Conservation (phyloP, 1,284 basidiomycete genomes). For the Moniliophthora roreri region DNA sequence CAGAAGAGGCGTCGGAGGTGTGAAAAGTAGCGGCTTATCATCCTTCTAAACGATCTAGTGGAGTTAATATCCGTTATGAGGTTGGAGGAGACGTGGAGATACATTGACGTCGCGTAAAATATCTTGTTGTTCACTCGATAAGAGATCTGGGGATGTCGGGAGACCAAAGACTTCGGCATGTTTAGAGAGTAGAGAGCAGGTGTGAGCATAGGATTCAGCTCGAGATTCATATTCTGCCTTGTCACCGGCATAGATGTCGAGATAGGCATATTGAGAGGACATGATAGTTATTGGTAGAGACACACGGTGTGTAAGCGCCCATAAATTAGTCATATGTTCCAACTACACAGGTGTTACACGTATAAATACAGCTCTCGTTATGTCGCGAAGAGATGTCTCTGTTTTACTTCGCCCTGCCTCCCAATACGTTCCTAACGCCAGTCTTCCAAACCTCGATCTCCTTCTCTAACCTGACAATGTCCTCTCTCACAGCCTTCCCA, state of each 20-base stretch:
- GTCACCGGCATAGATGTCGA: constrained; percentile 43
- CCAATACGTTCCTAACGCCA: constrained; percentile 47
- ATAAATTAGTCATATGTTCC: too few species aligned
- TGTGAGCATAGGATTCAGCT: constrained; percentile 28
- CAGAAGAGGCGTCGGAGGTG: constrained; percentile 32
- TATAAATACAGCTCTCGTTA: too few species aligned
- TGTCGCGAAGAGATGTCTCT: too few species aligned
- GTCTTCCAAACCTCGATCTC: constrained; percentile 67
- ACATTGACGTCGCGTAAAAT: constrained; percentile 42
- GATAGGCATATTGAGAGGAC: too few species aligned
- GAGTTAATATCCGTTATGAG: constrained; percentile 1
- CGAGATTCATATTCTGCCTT: constrained; percentile 29
- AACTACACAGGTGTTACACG: too few species aligned
- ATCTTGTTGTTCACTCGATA: constrained; percentile 41
- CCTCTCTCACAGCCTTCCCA: constrained; percentile 54
- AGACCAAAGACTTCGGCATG: constrained; percentile 41
- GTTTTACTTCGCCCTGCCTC: constrained; percentile 30
- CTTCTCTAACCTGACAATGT: constrained; percentile 58
- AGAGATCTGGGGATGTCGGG: constrained; percentile 32
- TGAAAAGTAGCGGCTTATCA: constrained; percentile 30
- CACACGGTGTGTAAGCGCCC: too few species aligned
- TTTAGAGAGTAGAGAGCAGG: constrained; percentile 31
- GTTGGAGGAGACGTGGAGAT: constrained; percentile 1
- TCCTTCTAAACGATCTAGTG: constrained; percentile 25
- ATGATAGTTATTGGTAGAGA: too few species aligned